Conservation (phyloP, 768 basidiomycete species). For the Rhodotorula sphaerocarpa region DNA sequence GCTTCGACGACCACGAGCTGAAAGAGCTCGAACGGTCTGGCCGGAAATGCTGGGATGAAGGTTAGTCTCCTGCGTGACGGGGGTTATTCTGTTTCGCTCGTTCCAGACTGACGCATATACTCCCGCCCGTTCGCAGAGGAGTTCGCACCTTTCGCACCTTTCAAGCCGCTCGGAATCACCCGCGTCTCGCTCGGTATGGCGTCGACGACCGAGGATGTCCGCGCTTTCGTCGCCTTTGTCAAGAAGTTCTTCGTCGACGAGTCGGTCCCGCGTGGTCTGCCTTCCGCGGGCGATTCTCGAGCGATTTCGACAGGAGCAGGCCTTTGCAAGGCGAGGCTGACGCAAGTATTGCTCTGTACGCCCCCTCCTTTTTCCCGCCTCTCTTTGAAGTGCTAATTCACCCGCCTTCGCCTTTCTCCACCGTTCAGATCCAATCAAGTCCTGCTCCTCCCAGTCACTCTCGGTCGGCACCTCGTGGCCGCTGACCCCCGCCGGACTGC, state of each 20-base stretch:
- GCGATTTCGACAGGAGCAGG: too few relatives aligned
- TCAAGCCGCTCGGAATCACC: constrained; percentile 21
- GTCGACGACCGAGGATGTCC: constrained; percentile 35
- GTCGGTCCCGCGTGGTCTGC: background rate
- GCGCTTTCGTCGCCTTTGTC: constrained; percentile 32
- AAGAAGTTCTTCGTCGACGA: constrained; percentile 26
- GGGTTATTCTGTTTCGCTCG: too few relatives aligned
- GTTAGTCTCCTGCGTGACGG: too few relatives aligned
- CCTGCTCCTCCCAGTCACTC: constrained; percentile 34
- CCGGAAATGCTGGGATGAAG: constrained; percentile 37
- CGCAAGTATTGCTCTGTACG: constrained; percentile 18
- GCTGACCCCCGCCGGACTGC: constrained; percentile 31
- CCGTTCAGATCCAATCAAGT: constrained; percentile 38
- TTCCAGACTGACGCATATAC: too few relatives aligned
- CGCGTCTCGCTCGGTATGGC: constrained; percentile 35
- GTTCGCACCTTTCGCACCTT: constrained; percentile 8
- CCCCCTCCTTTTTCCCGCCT: too few relatives aligned
- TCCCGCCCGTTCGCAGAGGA: constrained; percentile 7
- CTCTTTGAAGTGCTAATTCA: background rate
- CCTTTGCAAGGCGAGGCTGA: background rate
- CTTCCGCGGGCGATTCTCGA: too few relatives aligned
- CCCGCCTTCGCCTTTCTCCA: too few relatives aligned
- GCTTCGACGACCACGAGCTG: constrained; percentile 30
- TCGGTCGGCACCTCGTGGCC: constrained; percentile 17
- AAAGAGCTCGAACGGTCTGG: constrained; percentile 4